Evolutionary conservation across 345 rosid species (phyloP), one percentile per base, ranked within the genome.

Genomic region (Bruguiera gymnorhiza): DNA sequence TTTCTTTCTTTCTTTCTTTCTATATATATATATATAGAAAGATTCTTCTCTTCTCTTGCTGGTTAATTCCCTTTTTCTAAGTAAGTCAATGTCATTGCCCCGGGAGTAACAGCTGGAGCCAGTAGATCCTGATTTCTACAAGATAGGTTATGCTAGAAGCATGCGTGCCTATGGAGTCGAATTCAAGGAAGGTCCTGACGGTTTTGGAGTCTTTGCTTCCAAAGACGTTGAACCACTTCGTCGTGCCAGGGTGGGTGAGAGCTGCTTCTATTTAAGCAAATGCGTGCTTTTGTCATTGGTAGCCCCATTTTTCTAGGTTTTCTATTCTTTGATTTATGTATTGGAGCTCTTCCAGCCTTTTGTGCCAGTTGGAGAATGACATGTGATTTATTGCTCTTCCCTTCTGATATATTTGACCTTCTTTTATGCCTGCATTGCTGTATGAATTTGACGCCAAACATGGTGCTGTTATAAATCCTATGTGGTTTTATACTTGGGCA

Each of bases 61-160:
- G 24, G 24, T 24, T 24, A 15, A 15, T 54, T 21, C 6, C 2
- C 21, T 20, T 54, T 21, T 4, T 54, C 9, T 21, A 7, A 54
- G 7, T 54, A 20, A 54, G 11, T 54, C 2, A 3, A 24, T 23
- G 11, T 23, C 5, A 6, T 55, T 26, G 27, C 59, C 59, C 24
- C 23, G 59, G 4, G 9, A 26, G 15, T 62, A 50, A 23, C 72
- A 83, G 86, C 69, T 83, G 76, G 95, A 91, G 74, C 84, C 87
- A 51, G 97, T 89, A 60, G 98, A 91, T 79, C 96, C 97, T 5
- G 98, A 91, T 78, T 94, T 91, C 75, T 94, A 89, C 83, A 94
- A 82, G 85, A 94, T 94, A 59, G 98, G 98, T 9, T 91, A 81
- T 79, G 91, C 77, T 73, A 77, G 97, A 71, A 83, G 88, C 58